These are phyloP conservation scores for Pestalotiopsis sp. DNA, from an alignment of 2,329 filamentous ascomycete species.

Conservation along the genomic window DNA sequence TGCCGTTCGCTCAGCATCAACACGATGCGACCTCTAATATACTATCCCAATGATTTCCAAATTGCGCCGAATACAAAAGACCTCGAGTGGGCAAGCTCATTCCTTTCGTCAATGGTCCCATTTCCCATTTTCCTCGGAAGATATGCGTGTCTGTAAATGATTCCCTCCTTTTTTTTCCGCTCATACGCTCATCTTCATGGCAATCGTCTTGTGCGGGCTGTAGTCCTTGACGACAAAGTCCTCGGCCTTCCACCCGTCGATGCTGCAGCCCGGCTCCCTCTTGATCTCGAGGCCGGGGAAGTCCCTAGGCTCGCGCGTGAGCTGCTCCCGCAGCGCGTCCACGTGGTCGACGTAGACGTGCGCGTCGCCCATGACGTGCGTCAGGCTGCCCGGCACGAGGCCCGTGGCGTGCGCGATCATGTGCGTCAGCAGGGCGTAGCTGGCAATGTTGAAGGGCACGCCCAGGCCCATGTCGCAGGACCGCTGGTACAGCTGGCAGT, in stretches of 20 bases:
- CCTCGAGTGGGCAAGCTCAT: background rate
- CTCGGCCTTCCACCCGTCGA: slow-evolving; percentile 88
- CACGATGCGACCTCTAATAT: background rate
- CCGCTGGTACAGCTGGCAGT: slow-evolving; percentile 90
- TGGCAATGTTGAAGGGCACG: slow-evolving; percentile 97
- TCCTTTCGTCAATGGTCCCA: background rate
- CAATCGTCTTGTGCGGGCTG: slow-evolving; percentile 85
- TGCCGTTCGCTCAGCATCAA: background rate
- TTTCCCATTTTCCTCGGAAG: background rate
- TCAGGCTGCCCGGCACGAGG: slow-evolving; percentile 81
- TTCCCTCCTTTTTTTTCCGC: background rate
- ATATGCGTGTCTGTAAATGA: background rate
- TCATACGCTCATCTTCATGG: slow-evolving; percentile 98
- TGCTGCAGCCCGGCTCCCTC: slow-evolving; percentile 68
- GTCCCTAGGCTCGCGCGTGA: slow-evolving; percentile 75
- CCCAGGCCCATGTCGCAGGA: slow-evolving; percentile 97
- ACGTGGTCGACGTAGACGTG: slow-evolving; percentile 95
- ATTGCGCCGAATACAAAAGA: background rate
- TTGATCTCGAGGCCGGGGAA: slow-evolving; percentile 81
- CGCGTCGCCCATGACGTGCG: slow-evolving; percentile 97
- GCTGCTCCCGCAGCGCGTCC: slow-evolving; percentile 80
- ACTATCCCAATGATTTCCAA: background rate
- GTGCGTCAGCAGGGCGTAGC: slow-evolving; percentile 90
- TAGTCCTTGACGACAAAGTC: slow-evolving; percentile 90
- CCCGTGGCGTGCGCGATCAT: slow-evolving; percentile 91